A percentile compares a stretch with the other conserved stretches of the same genome.
Conservation (phyloP, 2,329 filamentous ascomycete species). For the Aspergillus ustus region DNA sequence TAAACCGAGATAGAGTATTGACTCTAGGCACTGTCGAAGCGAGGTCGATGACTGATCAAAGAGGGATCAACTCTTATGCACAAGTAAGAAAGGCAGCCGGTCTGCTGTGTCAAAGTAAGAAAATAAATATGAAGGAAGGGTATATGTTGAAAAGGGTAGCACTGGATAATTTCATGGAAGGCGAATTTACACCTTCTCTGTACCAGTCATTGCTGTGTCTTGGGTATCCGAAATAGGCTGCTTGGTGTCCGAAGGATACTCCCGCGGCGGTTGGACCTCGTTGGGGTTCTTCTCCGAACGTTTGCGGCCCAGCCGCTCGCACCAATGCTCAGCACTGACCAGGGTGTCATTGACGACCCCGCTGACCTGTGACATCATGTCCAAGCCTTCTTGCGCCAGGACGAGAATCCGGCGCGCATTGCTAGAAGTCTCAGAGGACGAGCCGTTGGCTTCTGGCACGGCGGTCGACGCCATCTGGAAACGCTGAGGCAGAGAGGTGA, state of each 20-base stretch:
- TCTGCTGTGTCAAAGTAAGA: not conserved
- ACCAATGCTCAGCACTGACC: constrained; percentile 89
- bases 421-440: constrained; percentile 53
- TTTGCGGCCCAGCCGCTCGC: constrained; percentile 71
- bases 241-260: constrained; percentile 36
- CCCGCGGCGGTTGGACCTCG: constrained; percentile 24
- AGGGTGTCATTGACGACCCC: constrained; percentile 88
- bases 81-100: not conserved
- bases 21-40: not conserved
- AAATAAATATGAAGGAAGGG: not conserved
- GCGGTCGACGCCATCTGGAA: constrained; percentile 73
- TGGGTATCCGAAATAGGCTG: constrained; percentile 27
- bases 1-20: not conserved
- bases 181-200: constrained; percentile 33
- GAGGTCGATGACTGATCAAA: not conserved
- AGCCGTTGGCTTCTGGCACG: constrained; percentile 37
- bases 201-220: constrained; percentile 44
- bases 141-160: not conserved
- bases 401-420: constrained; percentile 78
- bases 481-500: constrained; percentile 81
- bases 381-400: constrained; percentile 85
- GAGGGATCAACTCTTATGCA: not conserved
- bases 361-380: constrained; percentile 93
- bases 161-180: not conserved
- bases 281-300: constrained; percentile 34